phyloP scores from a whole-genome alignment of 306 rosid species.

The Sicyos edulis region DNA sequence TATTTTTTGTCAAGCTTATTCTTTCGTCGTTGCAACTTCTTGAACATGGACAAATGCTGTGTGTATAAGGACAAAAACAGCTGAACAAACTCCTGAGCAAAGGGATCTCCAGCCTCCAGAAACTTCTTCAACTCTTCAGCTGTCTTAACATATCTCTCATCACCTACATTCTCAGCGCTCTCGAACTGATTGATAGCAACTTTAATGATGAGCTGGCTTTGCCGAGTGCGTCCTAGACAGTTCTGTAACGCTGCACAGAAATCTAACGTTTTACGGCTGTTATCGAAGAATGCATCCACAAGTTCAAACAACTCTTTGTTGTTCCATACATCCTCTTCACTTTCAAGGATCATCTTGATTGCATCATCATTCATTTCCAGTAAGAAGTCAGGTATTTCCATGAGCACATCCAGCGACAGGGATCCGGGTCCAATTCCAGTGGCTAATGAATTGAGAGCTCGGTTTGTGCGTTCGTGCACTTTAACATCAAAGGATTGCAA shows the following conservation, averaged over 20 bases:
- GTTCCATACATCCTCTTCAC: conserved; percentile 62
- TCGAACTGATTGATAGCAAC: conserved; percentile 50
- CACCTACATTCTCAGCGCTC: conserved; percentile 40
- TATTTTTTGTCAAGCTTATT: conserved; percentile 71
- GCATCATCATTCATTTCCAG: conserved; percentile 78
- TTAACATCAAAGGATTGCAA: conserved; percentile 58
- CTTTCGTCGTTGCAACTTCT: conserved; percentile 45
- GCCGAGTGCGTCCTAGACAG: conserved; percentile 50
- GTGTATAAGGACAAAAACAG: conserved; percentile 48
- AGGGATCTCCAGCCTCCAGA: conserved; percentile 68
- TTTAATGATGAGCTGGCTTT: conserved; percentile 49
- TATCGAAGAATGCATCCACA: conserved; percentile 62
- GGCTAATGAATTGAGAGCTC: conserved; percentile 59
- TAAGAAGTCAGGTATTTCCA: conserved; percentile 57
- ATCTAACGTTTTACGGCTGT: conserved; percentile 53
- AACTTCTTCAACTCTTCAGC: conserved; percentile 55
- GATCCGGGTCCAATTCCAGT: conserved; percentile 53
- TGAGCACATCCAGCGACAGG: conserved; percentile 55
- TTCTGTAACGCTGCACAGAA: conserved; percentile 65
- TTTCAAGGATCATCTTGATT: conserved; percentile 52
- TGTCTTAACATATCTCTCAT: conserved; percentile 54
- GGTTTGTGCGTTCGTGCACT: conserved; percentile 55
- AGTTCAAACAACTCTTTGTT: conserved; percentile 50
- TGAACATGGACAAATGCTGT: conserved; percentile 47
- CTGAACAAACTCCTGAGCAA: conserved; percentile 54